Base-by-base conservation (phyloP, 2,329 filamentous ascomycete species). In the Coleophoma crateriformis region DNA sequence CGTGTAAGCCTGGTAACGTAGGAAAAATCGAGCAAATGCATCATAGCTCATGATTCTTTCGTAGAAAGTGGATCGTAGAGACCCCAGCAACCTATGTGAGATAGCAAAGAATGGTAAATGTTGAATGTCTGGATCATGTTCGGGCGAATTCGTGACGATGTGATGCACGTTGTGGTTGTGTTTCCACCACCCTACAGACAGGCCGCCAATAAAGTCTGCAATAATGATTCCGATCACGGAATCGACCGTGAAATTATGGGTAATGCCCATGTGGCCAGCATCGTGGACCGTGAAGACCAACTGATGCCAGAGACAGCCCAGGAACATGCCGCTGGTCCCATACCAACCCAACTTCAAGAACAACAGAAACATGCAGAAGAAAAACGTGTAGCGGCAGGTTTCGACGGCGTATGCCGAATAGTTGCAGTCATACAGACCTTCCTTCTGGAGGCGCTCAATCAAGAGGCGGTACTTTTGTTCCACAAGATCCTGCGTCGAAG, bases 171-270 rank as follows among this genome's bases (percentile, higher is more conserved):
- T 97, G 69, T 97, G 92, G 65, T 84, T 96, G 54, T 83, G 79
- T 70, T 97, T 97, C 92, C 94, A 99, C 94, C 94, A 99, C 41
- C 92, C 89, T 48, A 96, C 71, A 22, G 90, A 96, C 33, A 99
- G 71, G 0, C 94, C 94, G 35, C 94, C 94, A 17, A 94, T 72
- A 60, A 87, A 97, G 66, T 96, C 87, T 47, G 91, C 90, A 61
- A 96, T 87, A 56, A 95, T 71, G 63, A 97, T 96, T 45, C 90
- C 92, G 54, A 99, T 89, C 45, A 87, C 76, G 2, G 86, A 87
- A 67, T 99, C 94, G 35, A 82, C 70, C 45, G 87, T 84, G 66
- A 92, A 97, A 64, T 85, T 77, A 68, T 97, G 92, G 2, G 94
- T 99, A 60, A 99, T 96, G 57, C 89, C 94, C 87, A 96, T 95